Evolutionary conservation across 2,329 filamentous ascomycete species (phyloP).

Genomic region (Talaromyces sp.): DNA sequence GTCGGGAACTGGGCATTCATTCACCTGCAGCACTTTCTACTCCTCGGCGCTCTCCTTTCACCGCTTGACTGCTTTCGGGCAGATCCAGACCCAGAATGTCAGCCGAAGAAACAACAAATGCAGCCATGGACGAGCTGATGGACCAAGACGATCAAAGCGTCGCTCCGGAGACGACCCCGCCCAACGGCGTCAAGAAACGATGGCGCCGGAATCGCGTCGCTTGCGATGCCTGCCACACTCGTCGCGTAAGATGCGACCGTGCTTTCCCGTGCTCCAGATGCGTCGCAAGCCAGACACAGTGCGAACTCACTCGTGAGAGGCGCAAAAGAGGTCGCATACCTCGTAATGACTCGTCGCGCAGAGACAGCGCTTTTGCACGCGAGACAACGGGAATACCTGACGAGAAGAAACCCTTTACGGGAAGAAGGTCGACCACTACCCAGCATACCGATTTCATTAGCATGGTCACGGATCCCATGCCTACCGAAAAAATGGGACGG

Average conservation of each 20-base stretch:
- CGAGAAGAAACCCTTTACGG: conserved; percentile 3
- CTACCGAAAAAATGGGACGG: conserved; percentile 8
- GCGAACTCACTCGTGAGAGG: conserved; percentile 85
- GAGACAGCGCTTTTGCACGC: conserved; percentile 14
- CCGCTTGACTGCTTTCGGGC: neutral
- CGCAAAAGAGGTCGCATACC: conserved; percentile 88
- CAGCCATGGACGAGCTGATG: neutral
- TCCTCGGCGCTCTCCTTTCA: neutral
- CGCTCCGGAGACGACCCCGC: conserved; percentile 6
- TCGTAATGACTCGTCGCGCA: conserved; percentile 58
- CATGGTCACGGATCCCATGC: conserved; percentile 17
- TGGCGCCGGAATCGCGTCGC: conserved; percentile 51
- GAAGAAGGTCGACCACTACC: neutral
- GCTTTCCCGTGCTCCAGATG: conserved; percentile 89
- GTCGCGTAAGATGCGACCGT: conserved; percentile 90
- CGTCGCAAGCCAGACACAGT: conserved; percentile 64
- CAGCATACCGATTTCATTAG: conserved; percentile 17
- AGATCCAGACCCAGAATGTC: conserved; percentile 2
- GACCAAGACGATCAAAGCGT: conserved; percentile 6
- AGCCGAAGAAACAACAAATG: neutral
- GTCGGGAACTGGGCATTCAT: neutral
- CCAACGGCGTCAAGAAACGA: conserved; percentile 31
- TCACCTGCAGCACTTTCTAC: neutral
- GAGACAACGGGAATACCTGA: conserved; percentile 5
- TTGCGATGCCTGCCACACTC: conserved; percentile 92